Conservation (phyloP, 352 stramenopile genomes). For the Pythium volutum region DNA sequence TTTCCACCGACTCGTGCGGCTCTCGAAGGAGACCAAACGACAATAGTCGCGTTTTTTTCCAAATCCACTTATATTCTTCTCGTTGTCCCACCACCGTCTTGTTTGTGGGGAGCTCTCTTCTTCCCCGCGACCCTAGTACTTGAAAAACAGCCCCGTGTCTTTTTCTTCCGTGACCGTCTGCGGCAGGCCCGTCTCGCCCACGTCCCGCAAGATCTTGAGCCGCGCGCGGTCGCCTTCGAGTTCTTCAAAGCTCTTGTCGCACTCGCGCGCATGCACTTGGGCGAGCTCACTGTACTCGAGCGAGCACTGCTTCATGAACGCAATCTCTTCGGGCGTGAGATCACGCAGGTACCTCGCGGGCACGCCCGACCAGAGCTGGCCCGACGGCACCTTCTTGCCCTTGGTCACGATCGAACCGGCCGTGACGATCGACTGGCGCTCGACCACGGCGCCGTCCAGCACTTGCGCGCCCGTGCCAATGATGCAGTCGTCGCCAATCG, state of each 20-base stretch:
- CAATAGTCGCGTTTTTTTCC: background rate
- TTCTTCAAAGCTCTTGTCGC: conserved; percentile 81
- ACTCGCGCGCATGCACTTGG: conserved; percentile 67
- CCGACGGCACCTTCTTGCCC: conserved; percentile 84
- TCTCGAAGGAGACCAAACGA: conserved; percentile 31
- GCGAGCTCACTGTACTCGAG: conserved; percentile 83
- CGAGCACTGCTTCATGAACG: conserved; percentile 89
- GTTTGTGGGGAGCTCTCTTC: too few relatives aligned
- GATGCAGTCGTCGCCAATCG: conserved; percentile 90
- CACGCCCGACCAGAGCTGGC: conserved; percentile 87
- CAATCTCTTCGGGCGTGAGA: conserved; percentile 80
- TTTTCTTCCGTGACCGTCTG: conserved; percentile 67
- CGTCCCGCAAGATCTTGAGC: conserved; percentile 73
- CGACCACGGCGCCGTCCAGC: conserved; percentile 87
- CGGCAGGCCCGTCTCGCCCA: conserved; percentile 75
- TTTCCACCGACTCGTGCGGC: conserved; percentile 59
- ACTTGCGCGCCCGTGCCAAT: conserved; percentile 91
- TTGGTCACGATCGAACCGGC: conserved; percentile 87
- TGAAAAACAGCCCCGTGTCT: conserved; percentile 86
- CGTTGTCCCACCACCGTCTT: background rate
- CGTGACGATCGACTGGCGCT: conserved; percentile 87
- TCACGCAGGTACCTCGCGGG: conserved; percentile 82
- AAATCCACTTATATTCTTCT: background rate
- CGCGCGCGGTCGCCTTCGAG: conserved; percentile 73
- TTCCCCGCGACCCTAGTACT: conserved; percentile 57